Conservation (phyloP, 1,139 yeast species). For the Kurtzmaniella quercitrusa region DNA sequence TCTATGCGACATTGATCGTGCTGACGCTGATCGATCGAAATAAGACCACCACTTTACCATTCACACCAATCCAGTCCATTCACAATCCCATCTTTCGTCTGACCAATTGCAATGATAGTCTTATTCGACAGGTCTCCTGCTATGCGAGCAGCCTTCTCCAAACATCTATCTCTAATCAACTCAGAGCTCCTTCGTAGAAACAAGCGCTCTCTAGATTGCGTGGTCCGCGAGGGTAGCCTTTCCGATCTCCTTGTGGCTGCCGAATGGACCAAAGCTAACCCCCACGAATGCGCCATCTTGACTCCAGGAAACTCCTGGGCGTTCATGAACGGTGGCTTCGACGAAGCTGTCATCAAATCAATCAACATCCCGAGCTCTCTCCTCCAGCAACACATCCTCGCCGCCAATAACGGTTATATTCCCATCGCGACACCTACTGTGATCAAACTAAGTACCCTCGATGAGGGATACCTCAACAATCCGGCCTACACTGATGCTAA, state of each 20-base stretch:
- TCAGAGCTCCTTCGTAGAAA: background rate
- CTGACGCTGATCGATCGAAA: no score
- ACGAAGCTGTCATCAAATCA: conserved; percentile 17
- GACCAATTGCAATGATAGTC: background rate
- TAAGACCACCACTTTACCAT: no score
- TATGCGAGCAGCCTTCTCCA: background rate
- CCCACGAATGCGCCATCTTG: background rate
- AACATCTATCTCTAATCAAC: background rate
- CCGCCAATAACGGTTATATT: conserved; percentile 1
- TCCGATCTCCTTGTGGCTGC: background rate
- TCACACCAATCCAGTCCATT: no score
- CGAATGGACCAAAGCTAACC: background rate
- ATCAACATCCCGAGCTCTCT: conserved; percentile 10
- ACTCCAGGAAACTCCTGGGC: conserved; percentile 23
- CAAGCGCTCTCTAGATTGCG: background rate
- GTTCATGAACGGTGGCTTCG: conserved; percentile 28
- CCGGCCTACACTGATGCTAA: conserved; percentile 6
- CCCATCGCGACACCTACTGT: background rate
- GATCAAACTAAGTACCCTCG: conserved; percentile 1
- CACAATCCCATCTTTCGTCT: no score
- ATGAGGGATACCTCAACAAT: background rate
- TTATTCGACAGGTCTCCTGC: background rate
- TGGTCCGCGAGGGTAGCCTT: background rate
- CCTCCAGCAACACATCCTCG: conserved; percentile 10
- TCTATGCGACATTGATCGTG: no score